A percentile compares a stretch with the other conserved stretches of the same genome.
Conservation (phyloP, 176 grass and related monocot species). For the Carex pumila region DNA sequence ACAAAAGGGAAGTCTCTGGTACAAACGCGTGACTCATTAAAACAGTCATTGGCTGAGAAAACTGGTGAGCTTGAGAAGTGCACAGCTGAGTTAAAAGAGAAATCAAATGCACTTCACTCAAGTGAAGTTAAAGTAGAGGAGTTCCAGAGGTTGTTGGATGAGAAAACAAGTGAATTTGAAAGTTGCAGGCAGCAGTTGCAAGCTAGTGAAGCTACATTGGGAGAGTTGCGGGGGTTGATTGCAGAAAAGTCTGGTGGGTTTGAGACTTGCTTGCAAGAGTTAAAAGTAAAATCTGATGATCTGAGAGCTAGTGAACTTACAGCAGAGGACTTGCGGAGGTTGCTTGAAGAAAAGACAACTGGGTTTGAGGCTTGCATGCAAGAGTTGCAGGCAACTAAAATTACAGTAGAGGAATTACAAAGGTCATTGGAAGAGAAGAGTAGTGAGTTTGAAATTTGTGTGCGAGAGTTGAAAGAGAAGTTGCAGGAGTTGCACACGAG, state of each 20-base stretch:
- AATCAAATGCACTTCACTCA: slow-evolving; percentile 53
- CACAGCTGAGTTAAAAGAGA: slow-evolving; percentile 53
- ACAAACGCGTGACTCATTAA: slow-evolving; percentile 88
- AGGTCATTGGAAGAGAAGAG: slow-evolving; percentile 16
- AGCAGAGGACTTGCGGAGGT: not conserved
- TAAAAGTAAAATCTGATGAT: slow-evolving; percentile 55
- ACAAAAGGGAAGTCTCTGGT: slow-evolving; percentile 93
- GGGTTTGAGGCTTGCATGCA: not conserved
- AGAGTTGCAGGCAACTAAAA: slow-evolving; percentile 11
- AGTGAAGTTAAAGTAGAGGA: slow-evolving; percentile 41
- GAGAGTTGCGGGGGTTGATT: not conserved
- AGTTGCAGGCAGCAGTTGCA: not conserved
- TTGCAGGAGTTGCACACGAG: not conserved
- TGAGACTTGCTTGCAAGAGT: slow-evolving; percentile 35
- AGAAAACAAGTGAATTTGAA: slow-evolving; percentile 42
- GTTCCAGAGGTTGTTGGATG: slow-evolving; percentile 14
- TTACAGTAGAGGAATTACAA: not conserved
- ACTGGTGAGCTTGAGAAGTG: slow-evolving; percentile 47
- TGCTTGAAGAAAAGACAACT: slow-evolving; percentile 13
- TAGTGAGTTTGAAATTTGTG: not conserved
- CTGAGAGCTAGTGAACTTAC: slow-evolving; percentile 46
- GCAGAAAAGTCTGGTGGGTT: slow-evolving; percentile 33
- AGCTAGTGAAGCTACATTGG: not conserved
- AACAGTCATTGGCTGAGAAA: slow-evolving; percentile 75
- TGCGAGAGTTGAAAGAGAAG: slow-evolving; percentile 1